Percentiles rank a stretch among this genome's conserved stretches.
Evolutionary conservation across 163 green algal genomes (phyloP).

Genomic region (Volvox carteri): DNA sequence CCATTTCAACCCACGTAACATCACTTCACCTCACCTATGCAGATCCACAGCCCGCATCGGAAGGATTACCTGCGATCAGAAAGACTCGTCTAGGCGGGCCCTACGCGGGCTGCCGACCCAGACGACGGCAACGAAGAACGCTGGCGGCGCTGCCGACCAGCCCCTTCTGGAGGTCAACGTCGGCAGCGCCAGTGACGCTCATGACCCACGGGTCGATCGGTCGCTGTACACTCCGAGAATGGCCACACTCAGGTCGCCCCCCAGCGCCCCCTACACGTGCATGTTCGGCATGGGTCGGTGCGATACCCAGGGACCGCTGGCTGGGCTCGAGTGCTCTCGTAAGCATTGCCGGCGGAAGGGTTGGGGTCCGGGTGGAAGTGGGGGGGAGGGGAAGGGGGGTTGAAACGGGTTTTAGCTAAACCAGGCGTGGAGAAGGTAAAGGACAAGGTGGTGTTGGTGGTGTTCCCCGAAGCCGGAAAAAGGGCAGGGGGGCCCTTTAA

Average conservation of each 20-base stretch:
- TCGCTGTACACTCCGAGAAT: background rate
- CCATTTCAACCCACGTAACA: too few relatives aligned
- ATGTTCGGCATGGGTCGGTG: background rate
- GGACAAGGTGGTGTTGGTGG: too few relatives aligned
- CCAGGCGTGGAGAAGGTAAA: too few relatives aligned
- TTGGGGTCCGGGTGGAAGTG: too few relatives aligned
- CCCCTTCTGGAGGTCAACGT: background rate
- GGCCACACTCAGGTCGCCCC: background rate
- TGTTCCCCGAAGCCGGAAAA: background rate
- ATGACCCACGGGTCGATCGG: background rate
- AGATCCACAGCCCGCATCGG: background rate
- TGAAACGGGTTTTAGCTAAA: too few relatives aligned
- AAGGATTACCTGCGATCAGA: background rate
- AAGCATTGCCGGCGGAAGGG: background rate
- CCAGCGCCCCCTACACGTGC: background rate
- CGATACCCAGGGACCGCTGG: background rate
- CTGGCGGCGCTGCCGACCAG: too few relatives aligned
- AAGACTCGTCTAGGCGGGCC: too few relatives aligned
- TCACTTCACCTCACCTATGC: too few relatives aligned
- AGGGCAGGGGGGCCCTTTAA: background rate
- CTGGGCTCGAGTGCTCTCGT: slow-evolving; percentile 34
- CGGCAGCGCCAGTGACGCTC: background rate
- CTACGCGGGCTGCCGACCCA: background rate
- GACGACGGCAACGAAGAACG: background rate
- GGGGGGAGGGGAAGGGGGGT: too few relatives aligned